Conservation (phyloP, 352 stramenopile genomes). For the Nothophytophthora sp. region DNA sequence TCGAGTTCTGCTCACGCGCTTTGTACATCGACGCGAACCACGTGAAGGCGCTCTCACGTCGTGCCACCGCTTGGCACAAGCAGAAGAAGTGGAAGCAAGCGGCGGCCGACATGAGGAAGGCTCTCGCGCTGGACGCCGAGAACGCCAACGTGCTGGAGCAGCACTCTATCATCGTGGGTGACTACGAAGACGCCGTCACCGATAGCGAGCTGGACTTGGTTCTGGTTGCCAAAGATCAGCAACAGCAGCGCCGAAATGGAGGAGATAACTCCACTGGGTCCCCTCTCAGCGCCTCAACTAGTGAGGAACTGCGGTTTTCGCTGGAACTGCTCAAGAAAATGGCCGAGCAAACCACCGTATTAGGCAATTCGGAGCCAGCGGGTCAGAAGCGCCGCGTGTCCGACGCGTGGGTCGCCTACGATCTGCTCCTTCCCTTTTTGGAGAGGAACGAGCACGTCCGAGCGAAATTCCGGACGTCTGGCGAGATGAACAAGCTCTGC, state of each 20-base stretch:
- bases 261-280: neutral
- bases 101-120: conserved; percentile 54
- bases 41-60: conserved; percentile 73
- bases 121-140: conserved; percentile 35
- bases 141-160: conserved; percentile 73
- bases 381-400: neutral
- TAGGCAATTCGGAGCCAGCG: conserved; percentile 3
- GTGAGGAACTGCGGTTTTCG: conserved; percentile 54
- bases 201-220: conserved; percentile 32
- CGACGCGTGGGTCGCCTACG: conserved; percentile 44
- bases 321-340: conserved; percentile 51
- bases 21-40: conserved; percentile 56
- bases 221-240: conserved; percentile 3
- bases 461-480: conserved; percentile 57
- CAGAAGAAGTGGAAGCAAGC: conserved; percentile 53
- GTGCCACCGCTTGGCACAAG: conserved; percentile 48
- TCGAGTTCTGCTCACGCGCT: conserved; percentile 73
- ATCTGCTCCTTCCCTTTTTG: conserved; percentile 55
- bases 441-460: conserved; percentile 43
- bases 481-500: conserved; percentile 47
- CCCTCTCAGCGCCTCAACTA: conserved; percentile 2
- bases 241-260: neutral
- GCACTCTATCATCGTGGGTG: conserved; percentile 69
- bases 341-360: conserved; percentile 15
- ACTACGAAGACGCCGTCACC: conserved; percentile 59